Percentiles rank a stretch among this genome's conserved stretches.
These are phyloP conservation scores for Colletotrichum aenigma DNA, from an alignment of 2,329 filamentous ascomycete species.

Conservation along the genomic window DNA sequence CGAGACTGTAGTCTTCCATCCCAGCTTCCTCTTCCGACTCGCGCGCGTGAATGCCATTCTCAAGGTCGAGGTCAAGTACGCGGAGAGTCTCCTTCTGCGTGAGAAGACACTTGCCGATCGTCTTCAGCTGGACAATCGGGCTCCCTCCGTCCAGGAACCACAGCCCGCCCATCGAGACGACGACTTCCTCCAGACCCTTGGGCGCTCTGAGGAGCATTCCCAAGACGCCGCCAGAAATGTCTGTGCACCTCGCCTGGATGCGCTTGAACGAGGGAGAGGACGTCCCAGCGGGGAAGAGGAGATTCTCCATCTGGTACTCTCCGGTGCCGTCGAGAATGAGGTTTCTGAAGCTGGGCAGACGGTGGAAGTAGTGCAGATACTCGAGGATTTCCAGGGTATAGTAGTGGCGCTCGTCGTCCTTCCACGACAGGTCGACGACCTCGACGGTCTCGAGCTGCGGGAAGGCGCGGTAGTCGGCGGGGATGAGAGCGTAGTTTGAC, in stretches of 20 bases:
- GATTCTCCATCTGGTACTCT: not conserved
- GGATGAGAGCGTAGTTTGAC: conserved; percentile 3
- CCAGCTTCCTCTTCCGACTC: not conserved
- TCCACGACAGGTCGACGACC: not conserved
- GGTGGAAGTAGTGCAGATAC: conserved; percentile 11
- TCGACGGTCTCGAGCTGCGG: not conserved
- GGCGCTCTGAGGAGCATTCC: conserved; percentile 17
- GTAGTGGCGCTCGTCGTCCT: not conserved
- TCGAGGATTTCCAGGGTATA: not conserved
- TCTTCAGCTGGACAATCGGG: not conserved
- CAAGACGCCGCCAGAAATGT: not conserved
- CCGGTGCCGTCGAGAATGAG: conserved; percentile 9
- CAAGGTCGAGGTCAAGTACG: conserved; percentile 12
- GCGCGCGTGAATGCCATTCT: not conserved
- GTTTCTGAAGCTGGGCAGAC: not conserved
- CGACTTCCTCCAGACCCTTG: not conserved
- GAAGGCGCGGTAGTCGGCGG: not conserved
- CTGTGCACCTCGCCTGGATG: conserved; percentile 2
- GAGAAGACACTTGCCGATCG: conserved; percentile 5
- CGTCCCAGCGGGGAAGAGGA: not conserved
- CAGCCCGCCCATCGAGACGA: not conserved
- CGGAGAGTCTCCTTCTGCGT: conserved; percentile 3
- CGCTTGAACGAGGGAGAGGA: not conserved
- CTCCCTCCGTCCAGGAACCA: not conserved
- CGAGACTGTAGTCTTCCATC: not conserved